Conservation (phyloP, 305 asterid species). For the Fraxinus xanthoxyloides region DNA sequence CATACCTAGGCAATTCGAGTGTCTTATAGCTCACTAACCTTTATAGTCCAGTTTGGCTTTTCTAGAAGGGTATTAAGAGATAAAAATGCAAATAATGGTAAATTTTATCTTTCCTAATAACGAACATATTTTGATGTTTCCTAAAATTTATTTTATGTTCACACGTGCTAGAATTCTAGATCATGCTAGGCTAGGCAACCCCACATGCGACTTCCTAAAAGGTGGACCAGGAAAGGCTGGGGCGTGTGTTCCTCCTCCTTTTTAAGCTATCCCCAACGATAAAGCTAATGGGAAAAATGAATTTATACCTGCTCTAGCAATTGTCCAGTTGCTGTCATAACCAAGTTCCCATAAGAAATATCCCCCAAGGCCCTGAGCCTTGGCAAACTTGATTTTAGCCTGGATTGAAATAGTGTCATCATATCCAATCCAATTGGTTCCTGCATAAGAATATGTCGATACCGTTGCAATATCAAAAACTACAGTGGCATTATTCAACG, state of each 20-base stretch:
- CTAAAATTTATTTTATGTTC: not conserved
- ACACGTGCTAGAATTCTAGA: not conserved
- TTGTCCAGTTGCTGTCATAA: slow-evolving; percentile 49
- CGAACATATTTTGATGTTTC: not conserved
- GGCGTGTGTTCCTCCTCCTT: not conserved
- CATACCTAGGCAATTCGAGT: not conserved
- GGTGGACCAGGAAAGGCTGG: not conserved
- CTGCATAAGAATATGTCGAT: slow-evolving; percentile 49
- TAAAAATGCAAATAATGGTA: not conserved
- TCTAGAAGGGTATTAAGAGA: not conserved
- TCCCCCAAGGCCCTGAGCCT: slow-evolving; percentile 56
- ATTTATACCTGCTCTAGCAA: slow-evolving; percentile 50
- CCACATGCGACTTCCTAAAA: not conserved
- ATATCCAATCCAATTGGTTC: slow-evolving; percentile 55
- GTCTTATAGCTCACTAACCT: not conserved
- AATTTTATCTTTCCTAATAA: not conserved
- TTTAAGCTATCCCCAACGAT: not conserved
- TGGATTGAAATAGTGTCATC: slow-evolving; percentile 38
- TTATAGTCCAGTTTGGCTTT: not conserved
- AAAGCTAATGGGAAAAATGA: not conserved
- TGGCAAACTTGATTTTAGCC: slow-evolving; percentile 45
- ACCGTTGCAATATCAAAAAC: slow-evolving; percentile 48
- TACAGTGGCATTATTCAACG: slow-evolving; percentile 36
- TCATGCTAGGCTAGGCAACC: not conserved
- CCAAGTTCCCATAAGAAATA: slow-evolving; percentile 76